Base-by-base conservation (phyloP, 441 rosid species). In the Gossypium schwendimanii region DNA sequence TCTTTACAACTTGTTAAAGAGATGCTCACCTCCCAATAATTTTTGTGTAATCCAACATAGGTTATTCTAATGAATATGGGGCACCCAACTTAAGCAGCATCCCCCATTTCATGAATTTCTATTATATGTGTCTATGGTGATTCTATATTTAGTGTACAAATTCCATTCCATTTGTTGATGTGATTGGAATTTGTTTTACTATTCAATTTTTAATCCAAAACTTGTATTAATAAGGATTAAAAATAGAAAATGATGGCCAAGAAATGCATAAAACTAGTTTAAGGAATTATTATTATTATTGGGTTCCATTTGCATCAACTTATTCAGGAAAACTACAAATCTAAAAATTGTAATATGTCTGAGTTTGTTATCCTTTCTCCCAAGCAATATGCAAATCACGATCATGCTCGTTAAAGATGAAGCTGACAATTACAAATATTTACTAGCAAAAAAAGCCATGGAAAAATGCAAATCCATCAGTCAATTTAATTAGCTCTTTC, bases 1-100 rank as follows among this genome's bases (percentile, higher is more conserved):
- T 79, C 77, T 73, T 79, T 55, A 77, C 83, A 70, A 73, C 78
- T 77, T 76, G 73, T 72, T 53, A 7, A 36, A 66, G 41, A 73
- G 77, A 76, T 76, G 78, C 75, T 63, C 57, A 73, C 70, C 70
- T 3, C 72, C 74, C 33, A 31, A 78, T 76, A 75, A 76, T 72
- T 67, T 50, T 73, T 71, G 47, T 69, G 33, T 63, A 66, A 61
- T 28, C 36, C 61, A n/a, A 69, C 57, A 71, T 39, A 11, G 73
- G 44, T 41, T n/a, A n/a, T 53, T 54, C 10, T 3, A 41, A 47
- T 28, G 3, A 41, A 36, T 41, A 44, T 60, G 21, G 41, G 64
- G 21, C 63, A 26, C 64, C 44, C 31, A n/a, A n/a, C 20, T n/a
- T 60, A 18, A n/a, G n/a, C 10, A 28, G 15, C 39, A 2, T 61